Evolutionary conservation across 1,284 basidiomycete species (phyloP).

Genomic region (Phenoliferia sp.): DNA sequence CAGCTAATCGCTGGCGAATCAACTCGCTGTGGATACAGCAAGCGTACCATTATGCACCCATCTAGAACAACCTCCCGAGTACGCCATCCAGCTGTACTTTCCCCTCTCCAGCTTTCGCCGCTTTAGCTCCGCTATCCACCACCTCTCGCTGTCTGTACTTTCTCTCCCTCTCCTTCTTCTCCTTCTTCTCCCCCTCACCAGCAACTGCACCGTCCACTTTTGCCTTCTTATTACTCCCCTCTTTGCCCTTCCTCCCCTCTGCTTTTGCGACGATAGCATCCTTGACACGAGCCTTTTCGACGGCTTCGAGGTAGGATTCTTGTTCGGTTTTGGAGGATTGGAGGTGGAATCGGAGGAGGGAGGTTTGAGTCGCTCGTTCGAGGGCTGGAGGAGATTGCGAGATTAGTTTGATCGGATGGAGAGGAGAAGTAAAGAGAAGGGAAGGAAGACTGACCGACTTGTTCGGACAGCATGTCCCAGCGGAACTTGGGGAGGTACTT

Average conservation of each 20-base stretch:
- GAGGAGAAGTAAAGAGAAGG: background rate
- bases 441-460: slow-evolving; percentile 71
- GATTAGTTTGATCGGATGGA: background rate
- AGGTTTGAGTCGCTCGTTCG: slow-evolving; percentile 82
- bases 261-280: slow-evolving; percentile 76
- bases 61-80: slow-evolving; percentile 33
- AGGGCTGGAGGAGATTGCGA: slow-evolving; percentile 62
- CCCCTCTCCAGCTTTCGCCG: slow-evolving; percentile 6
- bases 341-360: slow-evolving; percentile 83
- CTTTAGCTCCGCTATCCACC: slow-evolving; percentile 11
- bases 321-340: slow-evolving; percentile 85
- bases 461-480: slow-evolving; percentile 98
- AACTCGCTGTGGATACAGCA: too few relatives aligned
- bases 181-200: slow-evolving; percentile 14
- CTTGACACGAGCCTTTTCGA: slow-evolving; percentile 86
- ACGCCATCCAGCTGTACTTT: slow-evolving; percentile 30
- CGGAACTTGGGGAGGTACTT: slow-evolving; percentile 97
- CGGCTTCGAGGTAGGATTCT: slow-evolving; percentile 86
- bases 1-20: too few relatives aligned
- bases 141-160: slow-evolving; percentile 25
- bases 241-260: slow-evolving; percentile 39
- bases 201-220: background rate
- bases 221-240: slow-evolving; percentile 6
- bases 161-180: slow-evolving; percentile 19
- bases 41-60: too few relatives aligned